These are phyloP conservation scores for Vigna trinervia DNA, from an alignment of 306 rosid species.

Conservation along the genomic window DNA sequence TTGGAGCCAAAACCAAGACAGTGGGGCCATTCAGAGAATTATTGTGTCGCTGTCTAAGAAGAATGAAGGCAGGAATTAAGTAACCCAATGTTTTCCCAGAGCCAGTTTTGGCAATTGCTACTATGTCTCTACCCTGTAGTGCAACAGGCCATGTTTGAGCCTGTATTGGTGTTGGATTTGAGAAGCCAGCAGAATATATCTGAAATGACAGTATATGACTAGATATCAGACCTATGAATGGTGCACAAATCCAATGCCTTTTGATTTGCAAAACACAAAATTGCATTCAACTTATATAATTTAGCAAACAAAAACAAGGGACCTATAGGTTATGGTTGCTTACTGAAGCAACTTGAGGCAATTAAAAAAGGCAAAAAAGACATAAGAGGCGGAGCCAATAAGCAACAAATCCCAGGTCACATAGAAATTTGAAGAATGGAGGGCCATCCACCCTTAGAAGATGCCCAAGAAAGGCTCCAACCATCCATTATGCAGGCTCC, in stretches of 20 bases:
- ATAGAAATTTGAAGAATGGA: constrained; percentile 89
- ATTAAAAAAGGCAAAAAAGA: constrained; percentile 93
- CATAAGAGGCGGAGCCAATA: constrained; percentile 88
- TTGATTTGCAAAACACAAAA: constrained; percentile 35
- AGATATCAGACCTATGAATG: constrained; percentile 50
- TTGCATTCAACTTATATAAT: constrained; percentile 42
- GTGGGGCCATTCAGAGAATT: constrained; percentile 90
- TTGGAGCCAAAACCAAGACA: constrained; percentile 96
- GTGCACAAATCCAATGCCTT: constrained; percentile 33
- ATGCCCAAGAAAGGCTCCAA: constrained; percentile 98
- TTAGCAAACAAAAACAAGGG: constrained; percentile 56
- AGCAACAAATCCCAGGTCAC: constrained; percentile 95
- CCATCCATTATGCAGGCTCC: constrained; percentile 99
- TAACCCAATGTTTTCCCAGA: constrained; percentile 98
- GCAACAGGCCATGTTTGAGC: constrained; percentile 99
- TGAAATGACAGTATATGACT: constrained; percentile 55
- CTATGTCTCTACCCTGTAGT: constrained; percentile 93
- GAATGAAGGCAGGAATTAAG: constrained; percentile 89
- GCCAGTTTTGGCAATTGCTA: constrained; percentile 98
- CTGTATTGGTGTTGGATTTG: constrained; percentile 96
- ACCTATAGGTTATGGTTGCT: constrained; percentile 96
- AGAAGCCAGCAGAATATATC: constrained; percentile 92
- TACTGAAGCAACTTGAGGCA: constrained; percentile 99
- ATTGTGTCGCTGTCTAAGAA: constrained; percentile 80
- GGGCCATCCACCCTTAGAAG: constrained; percentile 95